Percentiles rank a stretch among this genome's conserved stretches.
Conservation (phyloP, 1,139 yeast genomes). For the Kodamaea ohmeri region DNA sequence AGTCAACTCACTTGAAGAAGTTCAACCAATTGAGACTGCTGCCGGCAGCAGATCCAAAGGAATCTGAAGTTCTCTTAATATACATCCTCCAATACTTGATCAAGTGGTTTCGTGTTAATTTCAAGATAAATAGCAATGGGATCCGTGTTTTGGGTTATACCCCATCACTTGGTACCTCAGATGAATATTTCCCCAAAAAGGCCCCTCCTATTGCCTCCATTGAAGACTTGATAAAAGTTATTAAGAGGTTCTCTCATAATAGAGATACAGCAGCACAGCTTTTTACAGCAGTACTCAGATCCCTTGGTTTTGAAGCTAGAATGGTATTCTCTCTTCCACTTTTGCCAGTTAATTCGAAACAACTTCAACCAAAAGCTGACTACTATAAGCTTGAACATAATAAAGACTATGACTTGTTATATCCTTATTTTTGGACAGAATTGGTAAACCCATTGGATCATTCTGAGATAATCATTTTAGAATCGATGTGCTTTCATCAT, state of each 20-base stretch:
- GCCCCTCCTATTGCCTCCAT: slow-evolving; percentile 17
- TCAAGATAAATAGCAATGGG: slow-evolving; percentile 34
- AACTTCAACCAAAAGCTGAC: slow-evolving; percentile 28
- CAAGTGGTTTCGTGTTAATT: slow-evolving; percentile 40
- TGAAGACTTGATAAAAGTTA: slow-evolving; percentile 17
- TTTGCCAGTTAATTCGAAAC: slow-evolving; percentile 18
- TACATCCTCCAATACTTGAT: slow-evolving; percentile 35
- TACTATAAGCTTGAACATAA: slow-evolving; percentile 22
- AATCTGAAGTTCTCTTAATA: slow-evolving; percentile 24
- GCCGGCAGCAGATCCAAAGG: slow-evolving; percentile 6
- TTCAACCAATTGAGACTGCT: slow-evolving; percentile 12
- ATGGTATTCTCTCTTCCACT: slow-evolving; percentile 37
- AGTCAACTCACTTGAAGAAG: slow-evolving; percentile 21
- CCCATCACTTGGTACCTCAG: slow-evolving; percentile 15
- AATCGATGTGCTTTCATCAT: slow-evolving; percentile 33
- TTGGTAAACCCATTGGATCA: slow-evolving; percentile 32
- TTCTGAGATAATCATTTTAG: slow-evolving; percentile 29
- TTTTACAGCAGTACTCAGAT: slow-evolving; percentile 31
- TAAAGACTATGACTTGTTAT: slow-evolving; percentile 35
- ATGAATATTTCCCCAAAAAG: slow-evolving; percentile 23
- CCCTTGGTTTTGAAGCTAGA: slow-evolving; percentile 34
- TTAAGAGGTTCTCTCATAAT: slow-evolving; percentile 32
- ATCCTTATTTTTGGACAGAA: slow-evolving; percentile 44
- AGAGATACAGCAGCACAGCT: slow-evolving; percentile 40
- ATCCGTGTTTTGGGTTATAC: slow-evolving; percentile 34